Evolutionary conservation across 225 moss, liverwort and hornwort species (phyloP).

Genomic region (Pseudoscleropodium purum): DNA sequence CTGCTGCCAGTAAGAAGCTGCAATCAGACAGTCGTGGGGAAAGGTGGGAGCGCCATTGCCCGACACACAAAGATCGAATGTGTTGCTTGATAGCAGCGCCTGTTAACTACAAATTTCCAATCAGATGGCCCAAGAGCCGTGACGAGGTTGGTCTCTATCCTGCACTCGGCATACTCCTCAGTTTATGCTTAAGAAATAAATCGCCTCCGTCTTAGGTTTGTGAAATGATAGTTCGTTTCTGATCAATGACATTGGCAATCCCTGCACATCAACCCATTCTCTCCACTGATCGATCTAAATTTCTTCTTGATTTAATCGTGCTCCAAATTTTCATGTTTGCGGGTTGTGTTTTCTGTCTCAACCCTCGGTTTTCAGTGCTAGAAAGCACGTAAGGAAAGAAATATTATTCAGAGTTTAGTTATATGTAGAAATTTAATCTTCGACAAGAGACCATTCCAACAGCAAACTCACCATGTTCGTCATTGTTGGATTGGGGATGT

Average conservation of each 20-base stretch:
- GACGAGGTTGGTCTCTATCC: background rate
- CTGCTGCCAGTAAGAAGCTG: background rate
- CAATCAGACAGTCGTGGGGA: background rate
- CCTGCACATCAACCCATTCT: background rate
- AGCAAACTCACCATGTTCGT: background rate
- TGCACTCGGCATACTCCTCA: background rate
- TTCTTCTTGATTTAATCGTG: background rate
- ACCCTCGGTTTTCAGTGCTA: background rate
- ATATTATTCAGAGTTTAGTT: background rate
- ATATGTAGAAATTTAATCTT: background rate
- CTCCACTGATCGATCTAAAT: background rate
- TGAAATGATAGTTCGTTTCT: background rate
- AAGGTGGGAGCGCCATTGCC: conserved; percentile 1
- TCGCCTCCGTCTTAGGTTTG: background rate
- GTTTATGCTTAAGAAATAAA: background rate
- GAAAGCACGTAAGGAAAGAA: background rate
- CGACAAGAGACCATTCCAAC: background rate
- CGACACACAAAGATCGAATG: background rate
- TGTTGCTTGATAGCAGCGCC: conserved; percentile 1
- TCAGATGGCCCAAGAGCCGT: conserved; percentile 4
- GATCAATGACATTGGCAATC: background rate
- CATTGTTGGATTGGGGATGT: background rate
- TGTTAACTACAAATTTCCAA: background rate
- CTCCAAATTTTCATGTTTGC: background rate
- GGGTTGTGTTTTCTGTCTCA: background rate